Evolutionary conservation across 371 early-diverging fungal genomes (phyloP).

Genomic region (Spiromyces aspiralis): DNA sequence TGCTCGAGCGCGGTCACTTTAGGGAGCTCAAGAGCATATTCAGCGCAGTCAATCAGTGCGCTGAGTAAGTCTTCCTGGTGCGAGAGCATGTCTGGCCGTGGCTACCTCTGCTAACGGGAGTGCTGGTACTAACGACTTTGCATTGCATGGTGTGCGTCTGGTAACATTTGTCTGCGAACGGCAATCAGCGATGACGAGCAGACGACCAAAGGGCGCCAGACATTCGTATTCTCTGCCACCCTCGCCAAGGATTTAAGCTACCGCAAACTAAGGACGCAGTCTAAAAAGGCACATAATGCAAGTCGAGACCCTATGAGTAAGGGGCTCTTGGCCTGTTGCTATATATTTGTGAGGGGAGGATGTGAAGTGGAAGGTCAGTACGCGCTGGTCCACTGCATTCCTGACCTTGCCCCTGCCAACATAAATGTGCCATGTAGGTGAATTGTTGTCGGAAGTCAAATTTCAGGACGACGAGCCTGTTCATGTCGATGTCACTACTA

Average conservation of each 20-base stretch:
- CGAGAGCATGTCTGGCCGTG: no score
- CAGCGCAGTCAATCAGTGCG: conserved; percentile 16
- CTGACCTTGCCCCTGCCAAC: no score
- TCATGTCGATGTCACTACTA: conserved; percentile 50
- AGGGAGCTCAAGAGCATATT: conserved; percentile 51
- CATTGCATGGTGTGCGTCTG: no score
- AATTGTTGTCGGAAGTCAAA: conserved; percentile 51
- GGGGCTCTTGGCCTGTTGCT: no score
- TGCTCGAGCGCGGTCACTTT: conserved; percentile 88
- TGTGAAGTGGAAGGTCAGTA: no score
- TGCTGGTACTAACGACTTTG: no score
- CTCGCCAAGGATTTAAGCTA: conserved; percentile 50
- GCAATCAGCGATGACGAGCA: conserved; percentile 1
- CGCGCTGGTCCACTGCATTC: no score
- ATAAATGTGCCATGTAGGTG: conserved; percentile 32
- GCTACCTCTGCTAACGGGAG: no score
- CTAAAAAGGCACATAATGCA: conserved; percentile 21
- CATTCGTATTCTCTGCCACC: conserved; percentile 94
- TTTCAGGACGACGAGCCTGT: conserved; percentile 53
- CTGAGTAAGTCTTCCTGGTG: neutral
- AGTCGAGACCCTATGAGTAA: conserved; percentile 17
- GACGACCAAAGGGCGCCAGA: conserved; percentile 42
- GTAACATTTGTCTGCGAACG: no score
- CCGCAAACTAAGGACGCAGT: conserved; percentile 29
- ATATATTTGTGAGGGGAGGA: no score